Conservation (phyloP, 2,329 filamentous ascomycete species). For the Aspergillus chevalieri region DNA sequence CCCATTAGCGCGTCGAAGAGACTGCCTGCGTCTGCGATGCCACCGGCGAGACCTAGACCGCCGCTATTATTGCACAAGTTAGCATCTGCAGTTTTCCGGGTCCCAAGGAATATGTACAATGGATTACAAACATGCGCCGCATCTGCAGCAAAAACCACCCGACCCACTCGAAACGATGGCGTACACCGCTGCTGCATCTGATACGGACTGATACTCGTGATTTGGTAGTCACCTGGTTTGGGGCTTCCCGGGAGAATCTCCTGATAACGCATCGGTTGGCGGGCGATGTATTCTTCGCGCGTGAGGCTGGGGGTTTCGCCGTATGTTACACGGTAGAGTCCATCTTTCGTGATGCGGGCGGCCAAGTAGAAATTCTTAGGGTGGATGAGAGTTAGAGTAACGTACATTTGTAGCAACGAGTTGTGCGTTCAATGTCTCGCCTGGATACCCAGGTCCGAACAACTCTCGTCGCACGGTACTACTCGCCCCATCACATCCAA, state of each 20-base stretch:
- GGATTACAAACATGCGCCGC: constrained; percentile 56
- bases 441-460: constrained; percentile 52
- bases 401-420: constrained; percentile 58
- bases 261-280: constrained; percentile 52
- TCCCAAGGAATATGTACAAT: constrained; percentile 29
- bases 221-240: constrained; percentile 51
- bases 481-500: constrained; percentile 50
- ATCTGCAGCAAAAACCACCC: constrained; percentile 54
- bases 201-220: constrained; percentile 55
- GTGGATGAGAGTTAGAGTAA: constrained; percentile 41
- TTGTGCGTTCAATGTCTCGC: constrained; percentile 55
- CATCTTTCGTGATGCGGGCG: constrained; percentile 53
- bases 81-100: background rate
- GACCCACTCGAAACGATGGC: constrained; percentile 51
- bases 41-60: constrained; percentile 58
- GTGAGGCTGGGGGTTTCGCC: constrained; percentile 52
- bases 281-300: constrained; percentile 47
- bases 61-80: constrained; percentile 36
- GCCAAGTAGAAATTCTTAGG: constrained; percentile 59
- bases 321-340: constrained; percentile 59
- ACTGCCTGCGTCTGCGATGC: constrained; percentile 58
- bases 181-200: constrained; percentile 58
- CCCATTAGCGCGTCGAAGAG: constrained; percentile 54
- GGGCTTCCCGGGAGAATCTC: constrained; percentile 56
- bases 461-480: constrained; percentile 42